Base-by-base conservation (phyloP, 2,329 filamentous ascomycete species). In the Trichoderma breve region DNA sequence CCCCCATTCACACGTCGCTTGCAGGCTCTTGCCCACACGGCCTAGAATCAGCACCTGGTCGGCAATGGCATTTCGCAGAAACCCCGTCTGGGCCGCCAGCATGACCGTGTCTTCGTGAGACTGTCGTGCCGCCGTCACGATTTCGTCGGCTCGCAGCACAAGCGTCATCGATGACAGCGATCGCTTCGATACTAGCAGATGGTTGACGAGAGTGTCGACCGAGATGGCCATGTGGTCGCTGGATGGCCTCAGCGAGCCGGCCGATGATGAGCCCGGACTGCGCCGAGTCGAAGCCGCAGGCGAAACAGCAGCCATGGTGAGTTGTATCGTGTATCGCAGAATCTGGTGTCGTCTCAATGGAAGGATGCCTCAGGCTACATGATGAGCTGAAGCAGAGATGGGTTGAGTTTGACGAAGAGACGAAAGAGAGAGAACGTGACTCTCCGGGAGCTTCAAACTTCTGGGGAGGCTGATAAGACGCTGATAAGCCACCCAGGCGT, bases 131-230 rank as follows among this genome's bases (percentile, higher is more conserved):
- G 89, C 86, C 24, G 89, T 93, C 58, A 96, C 92, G 71, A 98
- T 90, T 78, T 97, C 92, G 79, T 96, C 95, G 75, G 94, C 95
- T 73, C 93, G 92, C 79, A 93, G 91, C 66, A 98, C 93, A 73
- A 93, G 90, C 55, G 87, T 89, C 80, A 97, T 94, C 12, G 94
- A 94, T 18, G 92, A 93, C 5, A 98, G 87, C 1, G 95, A 95
- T 58, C 93, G 90, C 80, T 98, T 98, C 9, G 95, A 93, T 34
- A 92, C 91, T 53, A 98, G 89, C 43, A 98, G 91, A 82, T 97
- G 91, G 68, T 90, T 88, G 71, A 98, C 93, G 57, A 98, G 89
- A 28, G 89, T 90, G 76, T 97, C 93, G 78, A 97, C 88, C 39
- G 81, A 76, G 65, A 82, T 78, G 65, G 74, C 71, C 55, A 67